A percentile compares a stretch with the other conserved stretches of the same genome.
Conservation (phyloP, 306 rosid genomes). For the Boehmeria nivea region DNA sequence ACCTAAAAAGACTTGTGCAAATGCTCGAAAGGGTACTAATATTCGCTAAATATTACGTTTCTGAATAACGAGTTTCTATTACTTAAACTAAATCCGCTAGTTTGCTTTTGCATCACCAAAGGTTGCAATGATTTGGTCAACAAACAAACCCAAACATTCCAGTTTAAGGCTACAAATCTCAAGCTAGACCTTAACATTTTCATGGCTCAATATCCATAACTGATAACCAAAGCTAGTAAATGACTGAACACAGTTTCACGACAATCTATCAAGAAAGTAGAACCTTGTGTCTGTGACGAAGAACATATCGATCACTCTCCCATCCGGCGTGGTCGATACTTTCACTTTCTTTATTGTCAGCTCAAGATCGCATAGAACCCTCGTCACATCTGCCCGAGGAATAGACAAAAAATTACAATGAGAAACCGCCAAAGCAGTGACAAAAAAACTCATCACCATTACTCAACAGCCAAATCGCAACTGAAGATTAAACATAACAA, state of each 20-base stretch:
- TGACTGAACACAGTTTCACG: not conserved
- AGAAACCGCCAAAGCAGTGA: not conserved
- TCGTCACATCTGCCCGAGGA: constrained; percentile 65
- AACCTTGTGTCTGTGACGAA: constrained; percentile 89
- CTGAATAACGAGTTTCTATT: too few relatives aligned
- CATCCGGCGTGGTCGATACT: constrained; percentile 95
- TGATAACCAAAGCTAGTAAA: not conserved
- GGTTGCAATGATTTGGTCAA: too few relatives aligned
- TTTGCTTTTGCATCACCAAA: too few relatives aligned
- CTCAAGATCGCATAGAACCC: constrained; percentile 82
- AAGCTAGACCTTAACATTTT: too few relatives aligned
- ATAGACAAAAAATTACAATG: not conserved
- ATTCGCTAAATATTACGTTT: too few relatives aligned
- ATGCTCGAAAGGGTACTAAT: too few relatives aligned
- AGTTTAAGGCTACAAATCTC: too few relatives aligned
- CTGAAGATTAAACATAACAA: too few relatives aligned
- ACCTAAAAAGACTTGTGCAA: not conserved
- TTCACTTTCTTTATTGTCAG: constrained; percentile 79
- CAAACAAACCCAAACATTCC: too few relatives aligned
- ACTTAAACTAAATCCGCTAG: too few relatives aligned
- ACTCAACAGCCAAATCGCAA: not conserved
- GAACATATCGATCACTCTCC: constrained; percentile 88
- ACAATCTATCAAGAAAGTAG: constrained; percentile 13
- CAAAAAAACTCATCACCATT: not conserved
- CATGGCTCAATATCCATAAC: not conserved